A percentile compares a stretch with the other conserved stretches of the same genome.
Evolutionary conservation across 106 monocot genomes (phyloP).

Genomic region (Alisma plantagoaquatica): DNA sequence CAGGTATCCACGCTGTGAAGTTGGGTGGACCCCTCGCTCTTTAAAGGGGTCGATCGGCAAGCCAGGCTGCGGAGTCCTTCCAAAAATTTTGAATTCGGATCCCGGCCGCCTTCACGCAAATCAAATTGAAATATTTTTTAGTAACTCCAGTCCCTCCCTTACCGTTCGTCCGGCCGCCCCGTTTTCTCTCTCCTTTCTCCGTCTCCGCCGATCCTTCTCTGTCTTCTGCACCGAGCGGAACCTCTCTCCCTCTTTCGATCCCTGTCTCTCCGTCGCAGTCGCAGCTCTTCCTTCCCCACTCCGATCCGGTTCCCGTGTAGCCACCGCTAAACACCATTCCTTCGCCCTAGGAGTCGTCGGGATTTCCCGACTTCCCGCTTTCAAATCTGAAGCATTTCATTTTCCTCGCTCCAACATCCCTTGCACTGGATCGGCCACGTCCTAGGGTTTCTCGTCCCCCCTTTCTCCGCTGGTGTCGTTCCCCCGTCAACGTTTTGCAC

Average conservation of each 20-base stretch:
- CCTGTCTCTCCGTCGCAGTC: neutral
- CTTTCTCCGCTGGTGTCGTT: neutral
- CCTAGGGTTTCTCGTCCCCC: neutral
- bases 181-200: neutral
- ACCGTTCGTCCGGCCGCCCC: neutral
- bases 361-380: too few species aligned
- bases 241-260: neutral
- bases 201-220: neutral
- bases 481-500: neutral
- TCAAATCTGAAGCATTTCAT: too few species aligned
- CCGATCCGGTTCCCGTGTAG: too few species aligned
- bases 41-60: too few species aligned
- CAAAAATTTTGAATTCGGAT: slow-evolving; percentile 8
- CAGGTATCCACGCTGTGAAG: too few species aligned
- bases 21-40: too few species aligned
- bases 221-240: neutral
- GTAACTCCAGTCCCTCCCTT: neutral
- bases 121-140: neutral
- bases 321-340: too few species aligned
- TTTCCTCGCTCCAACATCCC: neutral
- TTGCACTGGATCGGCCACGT: neutral
- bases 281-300: neutral
- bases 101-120: neutral
- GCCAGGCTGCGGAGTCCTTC: neutral
- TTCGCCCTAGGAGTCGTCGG: too few species aligned